These are phyloP conservation scores for Phytopythium helicoides DNA, from an alignment of 352 stramenopile species.

Conservation along the genomic window DNA sequence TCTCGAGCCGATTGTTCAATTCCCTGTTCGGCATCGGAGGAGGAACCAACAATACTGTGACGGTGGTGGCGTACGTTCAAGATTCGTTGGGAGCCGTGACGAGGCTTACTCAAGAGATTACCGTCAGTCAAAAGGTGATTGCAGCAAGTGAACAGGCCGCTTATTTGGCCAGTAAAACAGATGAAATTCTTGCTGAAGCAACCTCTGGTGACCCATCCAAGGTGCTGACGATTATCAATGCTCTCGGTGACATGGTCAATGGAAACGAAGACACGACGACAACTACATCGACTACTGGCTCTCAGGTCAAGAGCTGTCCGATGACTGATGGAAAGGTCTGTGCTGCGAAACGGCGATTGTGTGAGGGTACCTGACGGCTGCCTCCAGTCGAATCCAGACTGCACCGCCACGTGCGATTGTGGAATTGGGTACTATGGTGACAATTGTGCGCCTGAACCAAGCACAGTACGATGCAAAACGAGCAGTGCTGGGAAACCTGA, in stretches of 20 bases:
- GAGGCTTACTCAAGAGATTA: slow-evolving; percentile 46
- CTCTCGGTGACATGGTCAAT: slow-evolving; percentile 64
- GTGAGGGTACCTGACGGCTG: slow-evolving; percentile 39
- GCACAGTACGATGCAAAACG: slow-evolving; percentile 52
- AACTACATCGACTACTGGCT: slow-evolving; percentile 16
- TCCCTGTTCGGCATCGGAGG: slow-evolving; percentile 54
- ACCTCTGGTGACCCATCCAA: slow-evolving; percentile 53
- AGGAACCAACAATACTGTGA: slow-evolving; percentile 58
- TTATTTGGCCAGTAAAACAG: slow-evolving; percentile 58
- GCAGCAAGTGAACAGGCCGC: slow-evolving; percentile 36
- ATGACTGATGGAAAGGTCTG: slow-evolving; percentile 38
- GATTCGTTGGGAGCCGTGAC: slow-evolving; percentile 49
- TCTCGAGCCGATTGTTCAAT: slow-evolving; percentile 44
- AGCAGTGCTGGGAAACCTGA: slow-evolving; percentile 41
- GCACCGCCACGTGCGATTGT: slow-evolving; percentile 49
- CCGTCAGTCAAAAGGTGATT: slow-evolving; percentile 42
- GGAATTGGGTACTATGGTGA: slow-evolving; percentile 47
- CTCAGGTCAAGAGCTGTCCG: slow-evolving; percentile 46
- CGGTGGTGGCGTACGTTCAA: slow-evolving; percentile 58
- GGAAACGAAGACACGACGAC: slow-evolving; percentile 30
- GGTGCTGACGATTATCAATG: slow-evolving; percentile 62
- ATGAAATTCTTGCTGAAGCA: slow-evolving; percentile 41
- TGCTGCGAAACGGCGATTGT: slow-evolving; percentile 44
- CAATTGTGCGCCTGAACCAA: slow-evolving; percentile 54
- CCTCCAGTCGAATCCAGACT: slow-evolving; percentile 46